Base-by-base conservation (phyloP, 208 protist genomes). In the Acanthamoeba sp. region DNA sequence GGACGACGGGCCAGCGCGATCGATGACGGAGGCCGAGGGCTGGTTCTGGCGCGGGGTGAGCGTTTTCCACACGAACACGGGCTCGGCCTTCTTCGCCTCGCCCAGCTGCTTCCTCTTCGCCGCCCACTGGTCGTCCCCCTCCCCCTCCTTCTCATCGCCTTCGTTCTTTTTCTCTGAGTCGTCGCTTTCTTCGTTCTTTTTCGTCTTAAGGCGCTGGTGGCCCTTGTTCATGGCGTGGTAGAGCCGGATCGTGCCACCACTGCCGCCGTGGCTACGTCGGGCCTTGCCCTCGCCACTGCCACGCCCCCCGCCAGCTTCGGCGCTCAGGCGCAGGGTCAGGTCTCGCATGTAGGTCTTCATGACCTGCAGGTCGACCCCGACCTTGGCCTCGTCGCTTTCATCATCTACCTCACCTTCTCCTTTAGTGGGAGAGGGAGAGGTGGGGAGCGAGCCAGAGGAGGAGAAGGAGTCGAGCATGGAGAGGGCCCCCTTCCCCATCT, bases 291-390 rank as follows among this genome's bases (percentile, higher is more conserved):
- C 66, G 66, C 66, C 66, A 36, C 66, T 76, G 2, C 36, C 36
- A 29, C 36, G 20, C 20, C 22, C 66, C 5, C 6, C 66, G 1
- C 16, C 16, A 22, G 73, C 27, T 12, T 84, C 38, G 40, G 14
- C 27, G 73, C 40, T 32, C 32, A 84, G 1, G 22, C 73, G 73
- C 34, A 84, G 34, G 40, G 73, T 84, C n/a, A 84, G 73, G 40
- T 84, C 40, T 5, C 73, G 73, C 73, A 84, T 84, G 73, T 84
- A 84, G 24, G 12, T 24, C 42, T 84, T 84, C 73, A 84, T 84
- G 22, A 34, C 24, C 20, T 38, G 73, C 20, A 84, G 73, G 42
- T 84, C 73, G 6, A 84, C 42, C 20, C 38, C 73, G 7, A 36
- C 73, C 73, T 52, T 69, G n/a, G 0, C 69, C 34, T 22, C 73